Percentiles rank a stretch among this genome's conserved stretches.
Evolutionary conservation across 148 eudicot species (phyloP).

Genomic region (Rhododendron kiyosumense): DNA sequence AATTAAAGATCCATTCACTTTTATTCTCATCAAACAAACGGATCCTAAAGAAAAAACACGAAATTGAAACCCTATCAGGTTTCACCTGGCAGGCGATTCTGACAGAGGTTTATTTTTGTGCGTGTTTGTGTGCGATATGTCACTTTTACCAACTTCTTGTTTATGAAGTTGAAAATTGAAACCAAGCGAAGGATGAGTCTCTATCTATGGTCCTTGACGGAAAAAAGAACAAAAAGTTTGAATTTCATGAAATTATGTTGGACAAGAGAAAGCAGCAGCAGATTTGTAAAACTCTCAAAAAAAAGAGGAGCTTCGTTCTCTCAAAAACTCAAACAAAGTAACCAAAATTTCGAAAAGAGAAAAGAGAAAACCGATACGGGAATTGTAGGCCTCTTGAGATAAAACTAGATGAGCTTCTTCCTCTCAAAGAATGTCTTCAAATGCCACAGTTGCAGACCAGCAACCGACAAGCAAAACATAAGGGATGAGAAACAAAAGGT

Average conservation of each 20-base stretch:
- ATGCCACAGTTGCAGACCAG: constrained; percentile 53
- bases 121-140: neutral
- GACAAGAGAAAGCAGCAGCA: neutral
- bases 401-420: constrained; percentile 46
- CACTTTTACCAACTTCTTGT: neutral
- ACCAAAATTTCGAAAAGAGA: neutral
- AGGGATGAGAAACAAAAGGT: constrained; percentile 41
- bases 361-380: neutral
- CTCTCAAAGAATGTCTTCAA: constrained; percentile 54
- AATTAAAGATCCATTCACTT: too few relatives aligned
- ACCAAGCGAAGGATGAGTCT: neutral
- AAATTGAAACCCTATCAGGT: neutral
- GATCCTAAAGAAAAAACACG: neutral
- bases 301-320: neutral
- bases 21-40: neutral
- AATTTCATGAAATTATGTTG: neutral
- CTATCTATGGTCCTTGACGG: neutral
- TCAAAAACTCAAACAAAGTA: neutral
- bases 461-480: constrained; percentile 44
- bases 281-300: neutral
- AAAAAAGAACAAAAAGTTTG: neutral
- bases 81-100: neutral
- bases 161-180: too few relatives aligned
- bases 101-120: neutral
- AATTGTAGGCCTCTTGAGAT: neutral